Evolutionary conservation across 2,329 filamentous ascomycete genomes (phyloP).

Genomic region (Sclerotinia subarctica): DNA sequence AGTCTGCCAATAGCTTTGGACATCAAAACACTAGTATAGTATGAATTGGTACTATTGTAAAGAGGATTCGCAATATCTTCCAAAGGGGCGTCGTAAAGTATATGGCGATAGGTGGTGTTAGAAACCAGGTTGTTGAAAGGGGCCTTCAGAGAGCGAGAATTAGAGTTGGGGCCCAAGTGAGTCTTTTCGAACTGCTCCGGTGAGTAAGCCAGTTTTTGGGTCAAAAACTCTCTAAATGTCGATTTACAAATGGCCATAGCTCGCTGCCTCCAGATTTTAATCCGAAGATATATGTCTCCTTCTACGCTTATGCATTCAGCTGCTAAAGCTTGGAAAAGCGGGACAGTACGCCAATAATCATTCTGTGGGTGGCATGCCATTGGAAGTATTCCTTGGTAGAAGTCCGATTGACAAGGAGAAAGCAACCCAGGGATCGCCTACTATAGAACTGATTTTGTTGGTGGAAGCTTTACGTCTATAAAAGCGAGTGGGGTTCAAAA

Average conservation of each 20-base stretch:
- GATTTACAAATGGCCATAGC: conserved; percentile 42
- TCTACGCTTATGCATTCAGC: conserved; percentile 54
- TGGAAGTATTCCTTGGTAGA: neutral
- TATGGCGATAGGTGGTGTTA: conserved; percentile 42
- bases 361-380: conserved; percentile 46
- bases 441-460: neutral
- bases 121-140: conserved; percentile 40
- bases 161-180: conserved; percentile 43
- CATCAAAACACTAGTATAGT: conserved; percentile 33
- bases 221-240: conserved; percentile 39
- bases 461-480: neutral
- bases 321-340: conserved; percentile 50
- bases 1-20: conserved; percentile 9
- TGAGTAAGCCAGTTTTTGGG: neutral
- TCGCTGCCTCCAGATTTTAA: conserved; percentile 45
- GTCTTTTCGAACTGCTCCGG: neutral
- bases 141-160: conserved; percentile 49
- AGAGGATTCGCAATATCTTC: conserved; percentile 21
- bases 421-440: neutral
- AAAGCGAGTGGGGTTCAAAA: too few relatives aligned
- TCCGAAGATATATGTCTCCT: conserved; percentile 60
- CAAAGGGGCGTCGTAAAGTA: conserved; percentile 49
- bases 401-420: neutral
- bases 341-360: conserved; percentile 52
- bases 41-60: conserved; percentile 33